These are phyloP conservation scores for Botrytis elliptica DNA, from an alignment of 2,329 filamentous ascomycete species.

Conservation along the genomic window DNA sequence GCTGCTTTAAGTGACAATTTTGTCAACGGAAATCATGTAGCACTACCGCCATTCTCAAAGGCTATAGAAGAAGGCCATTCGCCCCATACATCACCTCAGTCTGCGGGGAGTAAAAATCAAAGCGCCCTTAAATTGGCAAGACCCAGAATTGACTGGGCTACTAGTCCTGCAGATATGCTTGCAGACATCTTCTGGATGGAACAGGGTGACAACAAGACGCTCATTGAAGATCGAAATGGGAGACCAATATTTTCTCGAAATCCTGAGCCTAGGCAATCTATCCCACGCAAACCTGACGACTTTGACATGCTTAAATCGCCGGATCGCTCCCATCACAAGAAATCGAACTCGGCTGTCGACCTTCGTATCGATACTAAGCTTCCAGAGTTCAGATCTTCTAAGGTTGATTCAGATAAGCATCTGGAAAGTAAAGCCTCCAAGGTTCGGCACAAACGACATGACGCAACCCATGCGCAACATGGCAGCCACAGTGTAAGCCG, in stretches of 20 bases:
- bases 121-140: constrained; percentile 58
- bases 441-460: constrained; percentile 58
- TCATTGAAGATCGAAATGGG: constrained; percentile 79
- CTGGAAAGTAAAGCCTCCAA: constrained; percentile 56
- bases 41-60: constrained; percentile 45
- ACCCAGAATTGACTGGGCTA: constrained; percentile 79
- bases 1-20: constrained; percentile 29
- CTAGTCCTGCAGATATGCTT: constrained; percentile 79
- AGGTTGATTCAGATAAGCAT: constrained; percentile 35
- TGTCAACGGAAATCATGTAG: constrained; percentile 41
- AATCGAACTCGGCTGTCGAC: constrained; percentile 26
- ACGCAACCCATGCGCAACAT: constrained; percentile 50
- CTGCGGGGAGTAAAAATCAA: constrained; percentile 43
- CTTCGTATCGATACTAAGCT: constrained; percentile 38
- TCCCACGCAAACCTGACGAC: constrained; percentile 28
- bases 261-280: constrained; percentile 40
- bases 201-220: constrained; percentile 72
- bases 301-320: constrained; percentile 25
- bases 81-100: constrained; percentile 41
- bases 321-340: constrained; percentile 23
- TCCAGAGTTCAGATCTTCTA: constrained; percentile 38
- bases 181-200: constrained; percentile 92
- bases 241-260: constrained; percentile 64
- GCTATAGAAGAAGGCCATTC: constrained; percentile 31
- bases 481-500: constrained; percentile 54